Percentiles rank a stretch among this genome's conserved stretches.
Conservation (phyloP, 306 rosid species). For the Acacia melanoxylon region DNA sequence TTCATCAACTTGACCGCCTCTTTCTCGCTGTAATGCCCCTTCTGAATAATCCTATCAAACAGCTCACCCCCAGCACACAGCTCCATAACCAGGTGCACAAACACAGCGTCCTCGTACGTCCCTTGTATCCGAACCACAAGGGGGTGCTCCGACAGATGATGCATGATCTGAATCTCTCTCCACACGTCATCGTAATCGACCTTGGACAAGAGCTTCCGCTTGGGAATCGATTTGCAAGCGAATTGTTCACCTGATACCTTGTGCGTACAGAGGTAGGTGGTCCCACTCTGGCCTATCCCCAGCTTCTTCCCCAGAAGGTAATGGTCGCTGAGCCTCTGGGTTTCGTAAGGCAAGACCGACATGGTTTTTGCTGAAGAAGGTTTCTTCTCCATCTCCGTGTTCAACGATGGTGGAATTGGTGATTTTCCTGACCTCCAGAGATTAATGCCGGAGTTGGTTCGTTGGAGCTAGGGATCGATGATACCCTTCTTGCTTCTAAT, state of each 20-base stretch:
- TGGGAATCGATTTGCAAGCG: constrained; percentile 94
- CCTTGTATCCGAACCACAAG: constrained; percentile 76
- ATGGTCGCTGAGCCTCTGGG: constrained; percentile 69
- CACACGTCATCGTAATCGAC: constrained; percentile 89
- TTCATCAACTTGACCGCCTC: constrained; percentile 78
- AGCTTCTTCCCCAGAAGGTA: constrained; percentile 82
- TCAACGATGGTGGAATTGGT: not conserved
- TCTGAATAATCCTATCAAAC: constrained; percentile 78
- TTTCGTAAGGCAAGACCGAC: constrained; percentile 68
- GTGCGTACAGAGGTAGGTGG: constrained; percentile 68
- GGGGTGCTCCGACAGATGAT: constrained; percentile 73
- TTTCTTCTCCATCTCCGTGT: constrained; percentile 52
- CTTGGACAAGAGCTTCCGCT: constrained; percentile 68
- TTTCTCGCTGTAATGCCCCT: constrained; percentile 87
- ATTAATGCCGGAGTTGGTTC: not conserved
- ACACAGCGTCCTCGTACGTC: constrained; percentile 80
- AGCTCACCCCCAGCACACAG: constrained; percentile 87
- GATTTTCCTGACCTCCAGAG: constrained; percentile 15
- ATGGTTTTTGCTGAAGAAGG: constrained; percentile 8
- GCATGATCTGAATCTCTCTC: constrained; percentile 98
- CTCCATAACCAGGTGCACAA: constrained; percentile 90
- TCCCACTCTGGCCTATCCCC: constrained; percentile 85
- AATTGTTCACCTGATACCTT: constrained; percentile 50
- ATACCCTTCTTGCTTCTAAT: not conserved
- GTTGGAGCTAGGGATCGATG: not conserved